These are phyloP conservation scores for Hypomontagnella monticulosa DNA, from an alignment of 495 filamentous ascomycete species.

Conservation along the genomic window DNA sequence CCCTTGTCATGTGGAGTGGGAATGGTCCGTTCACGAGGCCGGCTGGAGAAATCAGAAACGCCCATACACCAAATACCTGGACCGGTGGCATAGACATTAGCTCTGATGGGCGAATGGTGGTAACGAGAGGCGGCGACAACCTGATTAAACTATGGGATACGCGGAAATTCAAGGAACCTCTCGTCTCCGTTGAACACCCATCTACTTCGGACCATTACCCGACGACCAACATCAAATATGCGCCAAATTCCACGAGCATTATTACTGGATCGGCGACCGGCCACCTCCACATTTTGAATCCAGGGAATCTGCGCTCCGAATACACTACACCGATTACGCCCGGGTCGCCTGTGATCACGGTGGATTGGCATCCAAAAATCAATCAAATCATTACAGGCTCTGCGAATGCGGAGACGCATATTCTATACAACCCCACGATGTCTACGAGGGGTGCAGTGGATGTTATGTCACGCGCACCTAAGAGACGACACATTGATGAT, in stretches of 20 bases:
- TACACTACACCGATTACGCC: conserved; percentile 87
- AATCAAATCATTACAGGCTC: conserved; percentile 97
- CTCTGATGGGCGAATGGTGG: conserved; percentile 84
- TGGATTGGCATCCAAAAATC: conserved; percentile 91
- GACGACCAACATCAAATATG: conserved; percentile 87
- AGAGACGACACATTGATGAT: conserved; percentile 94
- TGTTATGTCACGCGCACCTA: conserved; percentile 92
- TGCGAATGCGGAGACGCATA: conserved; percentile 84
- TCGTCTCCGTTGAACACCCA: conserved; percentile 78
- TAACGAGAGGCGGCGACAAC: conserved; percentile 90
- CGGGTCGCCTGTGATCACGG: conserved; percentile 80
- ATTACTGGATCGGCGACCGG: conserved; percentile 89
- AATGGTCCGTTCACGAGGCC: conserved; percentile 89
- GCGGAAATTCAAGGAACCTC: conserved; percentile 89
- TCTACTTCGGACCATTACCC: conserved; percentile 87
- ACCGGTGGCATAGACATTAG: conserved; percentile 94
- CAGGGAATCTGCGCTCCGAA: conserved; percentile 85
- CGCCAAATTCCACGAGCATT: conserved; percentile 80
- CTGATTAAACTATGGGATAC: conserved; percentile 91
- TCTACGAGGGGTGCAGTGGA: conserved; percentile 84
- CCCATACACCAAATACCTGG: conserved; percentile 86
- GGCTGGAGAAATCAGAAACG: conserved; percentile 83
- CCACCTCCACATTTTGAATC: conserved; percentile 90
- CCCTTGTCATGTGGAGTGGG: conserved; percentile 89
- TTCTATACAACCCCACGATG: conserved; percentile 87